A percentile compares a stretch with the other conserved stretches of the same genome.
Evolutionary conservation across 2,329 filamentous ascomycete species (phyloP).

Genomic region (Lachnellula arida): DNA sequence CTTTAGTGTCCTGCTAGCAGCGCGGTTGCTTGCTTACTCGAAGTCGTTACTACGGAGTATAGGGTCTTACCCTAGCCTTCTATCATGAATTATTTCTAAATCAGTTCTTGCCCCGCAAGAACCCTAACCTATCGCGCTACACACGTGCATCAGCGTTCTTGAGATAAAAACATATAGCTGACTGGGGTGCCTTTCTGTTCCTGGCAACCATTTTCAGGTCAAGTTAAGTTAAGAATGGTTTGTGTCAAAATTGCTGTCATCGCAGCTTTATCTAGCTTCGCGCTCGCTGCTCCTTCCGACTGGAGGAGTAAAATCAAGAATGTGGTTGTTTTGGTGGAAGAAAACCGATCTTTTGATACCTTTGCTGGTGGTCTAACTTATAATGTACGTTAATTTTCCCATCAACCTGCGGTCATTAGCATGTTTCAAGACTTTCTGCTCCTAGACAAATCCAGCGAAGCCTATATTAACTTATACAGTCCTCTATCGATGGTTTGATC

Average conservation of each 20-base stretch:
- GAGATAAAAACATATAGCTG: slow-evolving; percentile 1
- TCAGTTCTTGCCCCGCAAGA: background rate
- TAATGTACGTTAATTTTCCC: slow-evolving; percentile 10
- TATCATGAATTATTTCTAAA: too few relatives aligned
- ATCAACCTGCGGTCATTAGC: too few relatives aligned
- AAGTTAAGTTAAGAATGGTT: slow-evolving; percentile 11
- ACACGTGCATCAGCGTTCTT: slow-evolving; percentile 4
- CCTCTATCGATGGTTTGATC: slow-evolving; percentile 35
- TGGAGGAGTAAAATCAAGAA: slow-evolving; percentile 42
- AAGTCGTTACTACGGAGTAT: too few relatives aligned
- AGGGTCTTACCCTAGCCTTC: too few relatives aligned
- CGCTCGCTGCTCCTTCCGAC: slow-evolving; percentile 16
- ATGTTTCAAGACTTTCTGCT: too few relatives aligned
- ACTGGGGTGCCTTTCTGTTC: background rate
- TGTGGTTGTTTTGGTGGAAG: slow-evolving; percentile 43
- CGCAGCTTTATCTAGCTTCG: slow-evolving; percentile 18
- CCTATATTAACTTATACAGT: too few relatives aligned
- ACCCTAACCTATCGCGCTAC: slow-evolving; percentile 6
- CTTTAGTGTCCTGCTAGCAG: background rate
- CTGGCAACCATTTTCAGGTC: background rate
- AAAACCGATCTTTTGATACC: slow-evolving; percentile 38
- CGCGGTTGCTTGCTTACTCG: background rate
- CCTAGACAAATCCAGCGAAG: too few relatives aligned
- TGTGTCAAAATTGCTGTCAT: slow-evolving; percentile 7
- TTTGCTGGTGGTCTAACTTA: slow-evolving; percentile 39